Percentiles rank a stretch among this genome's conserved stretches.
Conservation (phyloP, 129 eudicot genomes). For the Lonicera japonica region DNA sequence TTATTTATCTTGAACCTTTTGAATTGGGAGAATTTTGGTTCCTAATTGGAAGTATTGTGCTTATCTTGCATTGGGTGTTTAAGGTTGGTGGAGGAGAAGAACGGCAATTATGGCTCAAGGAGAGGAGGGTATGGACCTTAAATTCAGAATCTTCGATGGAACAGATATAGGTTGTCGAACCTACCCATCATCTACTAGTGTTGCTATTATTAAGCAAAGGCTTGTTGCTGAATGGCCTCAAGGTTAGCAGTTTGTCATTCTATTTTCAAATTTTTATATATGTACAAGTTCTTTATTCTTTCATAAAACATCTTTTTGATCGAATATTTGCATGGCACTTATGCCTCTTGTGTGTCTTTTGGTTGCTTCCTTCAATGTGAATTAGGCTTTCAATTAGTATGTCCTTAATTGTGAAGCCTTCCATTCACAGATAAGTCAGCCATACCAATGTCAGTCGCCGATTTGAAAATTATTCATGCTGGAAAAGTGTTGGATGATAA, state of each 20-base stretch:
- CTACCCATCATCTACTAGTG: conserved; percentile 48
- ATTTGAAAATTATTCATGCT: conserved; percentile 62
- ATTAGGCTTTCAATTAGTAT: background rate
- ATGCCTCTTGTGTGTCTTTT: background rate
- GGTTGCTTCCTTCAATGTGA: background rate
- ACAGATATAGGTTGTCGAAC: conserved; percentile 65
- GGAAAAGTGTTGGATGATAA: conserved; percentile 65
- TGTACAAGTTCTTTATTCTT: background rate
- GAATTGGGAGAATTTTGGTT: conserved; percentile 27
- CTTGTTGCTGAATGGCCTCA: conserved; percentile 86
- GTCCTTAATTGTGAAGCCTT: background rate
- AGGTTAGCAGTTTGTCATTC: conserved; percentile 31
- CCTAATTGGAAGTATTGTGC: conserved; percentile 19
- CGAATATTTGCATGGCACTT: background rate
- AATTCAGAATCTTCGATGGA: conserved; percentile 72
- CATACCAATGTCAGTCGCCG: conserved; percentile 47
- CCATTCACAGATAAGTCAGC: conserved; percentile 48
- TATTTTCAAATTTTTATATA: background rate
- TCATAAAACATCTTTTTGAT: background rate
- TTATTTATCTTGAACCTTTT: conserved; percentile 7
- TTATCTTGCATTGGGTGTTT: conserved; percentile 15
- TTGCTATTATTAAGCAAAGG: conserved; percentile 61
- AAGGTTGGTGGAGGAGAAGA: conserved; percentile 10
- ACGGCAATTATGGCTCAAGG: conserved; percentile 55
- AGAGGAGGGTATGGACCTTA: conserved; percentile 57